phyloP scores from a whole-genome alignment of 73 alveolate genomes.

The Chromera velia region DNA sequence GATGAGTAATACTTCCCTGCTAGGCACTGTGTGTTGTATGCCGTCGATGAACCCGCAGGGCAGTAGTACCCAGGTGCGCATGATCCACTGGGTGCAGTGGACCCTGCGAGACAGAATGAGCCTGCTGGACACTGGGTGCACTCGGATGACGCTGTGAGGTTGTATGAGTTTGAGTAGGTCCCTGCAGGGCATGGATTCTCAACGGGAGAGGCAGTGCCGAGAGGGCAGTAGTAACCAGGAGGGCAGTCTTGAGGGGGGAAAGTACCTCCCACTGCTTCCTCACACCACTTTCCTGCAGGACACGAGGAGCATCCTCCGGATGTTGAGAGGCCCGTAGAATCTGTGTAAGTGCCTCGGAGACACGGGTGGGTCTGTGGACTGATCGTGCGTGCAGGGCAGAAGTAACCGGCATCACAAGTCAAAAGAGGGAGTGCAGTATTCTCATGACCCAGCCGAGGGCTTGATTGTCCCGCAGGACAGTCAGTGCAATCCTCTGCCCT shows the following conservation, averaged over 20 bases:
- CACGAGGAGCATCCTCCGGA: slow-evolving; percentile 52
- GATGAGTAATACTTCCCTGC: no score
- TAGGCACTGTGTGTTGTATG: slow-evolving; percentile 43
- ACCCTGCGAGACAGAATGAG: slow-evolving; percentile 19
- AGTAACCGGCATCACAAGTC: slow-evolving; percentile 18
- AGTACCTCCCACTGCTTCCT: no score
- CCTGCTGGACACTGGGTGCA: slow-evolving; percentile 58
- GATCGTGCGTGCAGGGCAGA: slow-evolving; percentile 44
- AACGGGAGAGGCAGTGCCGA: slow-evolving; percentile 28
- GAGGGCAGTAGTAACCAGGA: slow-evolving; percentile 54
- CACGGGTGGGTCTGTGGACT: slow-evolving; percentile 60
- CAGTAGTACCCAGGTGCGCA: slow-evolving; percentile 58
- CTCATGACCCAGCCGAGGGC: no score
- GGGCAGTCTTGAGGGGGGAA: slow-evolving; percentile 33
- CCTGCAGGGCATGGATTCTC: slow-evolving; percentile 51
- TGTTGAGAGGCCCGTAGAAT: slow-evolving; percentile 28
- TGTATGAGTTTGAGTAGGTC: slow-evolving; percentile 31
- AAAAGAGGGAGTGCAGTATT: no score
- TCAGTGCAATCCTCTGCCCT: slow-evolving; percentile 17
- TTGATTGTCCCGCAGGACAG: slow-evolving; percentile 50
- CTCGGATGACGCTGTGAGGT: slow-evolving; percentile 16
- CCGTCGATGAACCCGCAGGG: slow-evolving; percentile 20
- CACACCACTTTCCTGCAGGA: slow-evolving; percentile 54
- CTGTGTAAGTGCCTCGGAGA: slow-evolving; percentile 59
- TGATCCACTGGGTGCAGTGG: slow-evolving; percentile 6